Evolutionary conservation across 2,329 filamentous ascomycete genomes (phyloP), one percentile per base, ranked within the genome.

Genomic region (Exophiala sideris): DNA sequence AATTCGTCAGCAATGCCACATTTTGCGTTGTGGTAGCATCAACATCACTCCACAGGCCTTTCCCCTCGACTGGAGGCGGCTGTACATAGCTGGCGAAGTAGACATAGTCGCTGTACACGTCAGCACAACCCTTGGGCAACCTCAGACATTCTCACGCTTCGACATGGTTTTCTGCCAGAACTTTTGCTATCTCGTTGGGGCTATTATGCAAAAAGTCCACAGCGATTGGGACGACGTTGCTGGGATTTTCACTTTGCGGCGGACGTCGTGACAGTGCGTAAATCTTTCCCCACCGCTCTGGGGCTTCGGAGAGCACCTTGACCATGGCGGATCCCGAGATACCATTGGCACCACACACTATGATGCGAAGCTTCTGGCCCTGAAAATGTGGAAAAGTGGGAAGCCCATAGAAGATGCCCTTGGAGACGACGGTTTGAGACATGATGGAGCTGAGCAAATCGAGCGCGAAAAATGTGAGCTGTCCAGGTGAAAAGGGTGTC

Each of bases 291-390:
- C 79, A 81, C 50, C 78, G 70, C 40, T 74, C 55, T 2, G 58
- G 58, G 11, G 68, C 66, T 36, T 76, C 68, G n/a, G 69, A 66
- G 1, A 81, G 69, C 1, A 75, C 76, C 10, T 73, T 73, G 32
- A 80, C 64, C 70, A 78, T 79, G 60, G 78, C 71, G 55, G 75
- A 71, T 1, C 79, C 78, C 0, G 76, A 79, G 24, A 81, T 76
- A 3, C 77, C 79, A 68, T 79, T 81, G 41, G 76, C 75, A 6
- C 78, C 78, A 20, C 9, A 8, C 3, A 41, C 16, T 16, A 41
- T 41, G 78, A 70, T 2, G 66, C 57, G 24, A 29, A 29, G 24
- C 24, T 8, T 29, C 24, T 29, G 24, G 5, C 24, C 24, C 24
- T 29, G 24, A 29, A 5, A 8, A 5, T 29, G 24, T 29, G 24